Evolutionary conservation across 2,329 filamentous ascomycete genomes (phyloP).

Genomic region (Penicillium sclerotiorum): DNA sequence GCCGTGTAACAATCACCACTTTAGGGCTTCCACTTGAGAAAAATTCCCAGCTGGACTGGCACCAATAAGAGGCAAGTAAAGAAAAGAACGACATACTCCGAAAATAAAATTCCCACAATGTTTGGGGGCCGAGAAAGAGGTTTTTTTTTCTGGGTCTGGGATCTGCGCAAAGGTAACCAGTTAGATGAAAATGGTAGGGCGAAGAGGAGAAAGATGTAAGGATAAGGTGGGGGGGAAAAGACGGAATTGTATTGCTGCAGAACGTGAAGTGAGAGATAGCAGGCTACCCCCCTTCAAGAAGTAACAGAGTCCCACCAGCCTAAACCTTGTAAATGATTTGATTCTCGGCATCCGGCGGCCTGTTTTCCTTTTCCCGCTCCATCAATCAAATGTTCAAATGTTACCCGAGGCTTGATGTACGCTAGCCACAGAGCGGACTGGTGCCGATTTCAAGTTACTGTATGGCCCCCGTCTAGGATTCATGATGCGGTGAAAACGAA

Average conservation of each 20-base stretch:
- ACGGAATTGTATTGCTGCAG: slow-evolving; percentile 5
- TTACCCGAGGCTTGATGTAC: slow-evolving; percentile 19
- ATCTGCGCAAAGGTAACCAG: background rate
- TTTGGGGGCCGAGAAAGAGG: background rate
- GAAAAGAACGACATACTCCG: slow-evolving; percentile 18
- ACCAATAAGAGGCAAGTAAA: slow-evolving; percentile 12
- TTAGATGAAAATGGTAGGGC: background rate
- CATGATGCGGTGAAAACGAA: background rate
- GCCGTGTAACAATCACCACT: slow-evolving; percentile 29
- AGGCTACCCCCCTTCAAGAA: slow-evolving; percentile 3
- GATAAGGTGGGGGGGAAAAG: slow-evolving; percentile 16
- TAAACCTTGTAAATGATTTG: slow-evolving; percentile 21
- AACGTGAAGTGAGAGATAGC: slow-evolving; percentile 13
- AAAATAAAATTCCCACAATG: background rate
- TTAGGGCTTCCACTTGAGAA: slow-evolving; percentile 25
- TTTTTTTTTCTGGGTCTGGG: slow-evolving; percentile 3
- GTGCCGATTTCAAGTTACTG: slow-evolving; percentile 4
- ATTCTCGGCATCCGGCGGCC: slow-evolving; percentile 13
- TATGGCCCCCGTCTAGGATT: slow-evolving; percentile 6
- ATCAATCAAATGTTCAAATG: slow-evolving; percentile 27
- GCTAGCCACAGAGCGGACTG: too few species aligned
- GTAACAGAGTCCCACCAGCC: slow-evolving; percentile 13
- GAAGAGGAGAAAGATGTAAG: slow-evolving; percentile 5
- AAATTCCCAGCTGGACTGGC: slow-evolving; percentile 5
- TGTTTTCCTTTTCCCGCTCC: slow-evolving; percentile 4